Conservation (phyloP, 768 basidiomycete genomes). For the Boletus edulis region DNA sequence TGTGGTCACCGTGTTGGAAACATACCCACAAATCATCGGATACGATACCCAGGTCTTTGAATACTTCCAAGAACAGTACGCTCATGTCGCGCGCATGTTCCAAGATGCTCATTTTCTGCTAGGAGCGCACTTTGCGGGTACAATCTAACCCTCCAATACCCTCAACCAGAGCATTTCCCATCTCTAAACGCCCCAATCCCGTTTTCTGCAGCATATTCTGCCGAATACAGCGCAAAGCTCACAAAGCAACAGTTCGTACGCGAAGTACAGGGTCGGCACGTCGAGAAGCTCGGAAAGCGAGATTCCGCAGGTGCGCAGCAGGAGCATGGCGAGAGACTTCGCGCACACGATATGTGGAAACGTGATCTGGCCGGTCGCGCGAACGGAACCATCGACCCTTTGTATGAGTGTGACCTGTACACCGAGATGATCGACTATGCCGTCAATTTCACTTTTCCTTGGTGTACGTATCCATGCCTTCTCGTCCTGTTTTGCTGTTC, state of each 20-base stretch:
- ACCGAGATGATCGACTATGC: constrained; percentile 69
- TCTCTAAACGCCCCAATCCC: constrained; percentile 4
- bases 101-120: neutral
- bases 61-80: constrained; percentile 67
- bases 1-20: constrained; percentile 60
- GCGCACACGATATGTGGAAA: constrained; percentile 34
- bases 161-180: constrained; percentile 54
- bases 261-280: constrained; percentile 9
- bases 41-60: constrained; percentile 66
- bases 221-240: neutral
- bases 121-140: constrained; percentile 64
- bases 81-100: neutral
- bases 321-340: constrained; percentile 22
- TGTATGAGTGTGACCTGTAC: constrained; percentile 60
- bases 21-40: constrained; percentile 72
- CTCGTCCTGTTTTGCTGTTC: neutral
- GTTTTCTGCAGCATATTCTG: rapidly evolving
- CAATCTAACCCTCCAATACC: constrained; percentile 66
- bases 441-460: constrained; percentile 65
- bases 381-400: constrained; percentile 58
- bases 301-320: neutral
- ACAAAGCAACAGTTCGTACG: constrained; percentile 8
- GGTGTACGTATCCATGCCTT: constrained; percentile 34
- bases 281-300: constrained; percentile 7
- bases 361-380: constrained; percentile 48